Base-by-base conservation (phyloP, 1,284 basidiomycete genomes). In the Sutorius eximius region DNA sequence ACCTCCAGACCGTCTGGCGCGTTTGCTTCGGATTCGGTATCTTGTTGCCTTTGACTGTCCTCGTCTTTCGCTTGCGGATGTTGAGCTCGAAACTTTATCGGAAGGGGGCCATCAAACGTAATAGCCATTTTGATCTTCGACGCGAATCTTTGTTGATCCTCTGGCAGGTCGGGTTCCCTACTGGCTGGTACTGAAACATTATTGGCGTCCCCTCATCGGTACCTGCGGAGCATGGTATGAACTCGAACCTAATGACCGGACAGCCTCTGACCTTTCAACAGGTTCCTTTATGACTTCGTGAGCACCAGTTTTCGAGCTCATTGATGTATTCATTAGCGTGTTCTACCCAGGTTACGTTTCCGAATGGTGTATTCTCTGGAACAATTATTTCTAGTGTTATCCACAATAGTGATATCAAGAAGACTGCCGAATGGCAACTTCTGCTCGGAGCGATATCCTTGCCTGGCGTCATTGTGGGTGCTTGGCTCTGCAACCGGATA, bases 261-360 rank as follows among this genome's bases (percentile, higher is more conserved):
- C 45, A 27, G 45, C 45, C 34, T 53, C 52, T 63, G 40, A 64
- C 49, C 48, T 38, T 48, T 20, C 6, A 32, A 37, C 51, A 85
- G 82, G 87, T 89, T 89, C 70, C 74, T 87, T 45, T 91, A 89
- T 65, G 87, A 89, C 69, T 87, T 88, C 54, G 85, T 84, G 62
- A 63, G 75, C 61, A 40, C 49, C 38, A 24, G 16, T 2, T 22
- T 29, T 34, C 20, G 12, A 20, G 11, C 15, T 33, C 46, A 32
- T 53, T 13, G 12, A 30, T 4, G 16, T 40, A 40, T 42, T 47
- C 29, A 29, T 47, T n/a, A 22, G 33, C 15, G 18, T 49, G 43
- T 29, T 20, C 41, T 29, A 50, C 36, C 18, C 46, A 83, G 80
- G 77, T 89, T 27, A 83, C 83, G 1, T 89, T 89, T 67, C 87